These are phyloP conservation scores for Carpinus fangiana DNA, from an alignment of 306 rosid genomes.

Conservation along the genomic window DNA sequence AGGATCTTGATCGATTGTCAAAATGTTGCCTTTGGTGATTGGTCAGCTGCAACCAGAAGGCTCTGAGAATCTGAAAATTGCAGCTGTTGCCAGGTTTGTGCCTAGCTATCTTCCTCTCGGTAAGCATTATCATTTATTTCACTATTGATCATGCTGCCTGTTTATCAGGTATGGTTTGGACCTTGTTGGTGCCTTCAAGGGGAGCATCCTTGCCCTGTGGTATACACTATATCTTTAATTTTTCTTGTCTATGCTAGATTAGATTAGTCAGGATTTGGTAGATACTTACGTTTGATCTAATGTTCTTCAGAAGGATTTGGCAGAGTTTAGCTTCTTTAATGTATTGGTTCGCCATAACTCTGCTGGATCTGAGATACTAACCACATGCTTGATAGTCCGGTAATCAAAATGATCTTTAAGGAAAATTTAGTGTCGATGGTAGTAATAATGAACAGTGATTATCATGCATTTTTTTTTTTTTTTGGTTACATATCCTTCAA, in stretches of 20 bases:
- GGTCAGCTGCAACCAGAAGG: slow-evolving; percentile 24
- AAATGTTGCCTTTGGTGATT: slow-evolving; percentile 29
- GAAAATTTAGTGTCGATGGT: not conserved
- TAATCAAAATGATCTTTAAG: not conserved
- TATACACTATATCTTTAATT: not conserved
- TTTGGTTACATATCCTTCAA: not conserved
- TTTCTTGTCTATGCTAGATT: not conserved
- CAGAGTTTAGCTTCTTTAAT: not conserved
- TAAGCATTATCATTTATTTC: slow-evolving; percentile 17
- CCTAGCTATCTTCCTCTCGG: slow-evolving; percentile 17
- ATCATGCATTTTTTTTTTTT: not conserved
- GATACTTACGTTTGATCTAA: not conserved
- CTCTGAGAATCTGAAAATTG: slow-evolving; percentile 1
- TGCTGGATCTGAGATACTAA: not conserved
- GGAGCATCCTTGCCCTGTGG: slow-evolving; percentile 35
- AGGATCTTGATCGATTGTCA: slow-evolving; percentile 27
- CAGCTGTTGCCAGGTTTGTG: slow-evolving; percentile 38
- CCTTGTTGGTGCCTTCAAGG: slow-evolving; percentile 20
- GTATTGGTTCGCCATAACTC: not conserved
- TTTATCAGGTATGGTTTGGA: slow-evolving; percentile 36
- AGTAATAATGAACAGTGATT: not conserved
- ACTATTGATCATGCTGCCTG: slow-evolving; percentile 20
- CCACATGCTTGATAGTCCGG: not conserved
- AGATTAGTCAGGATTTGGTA: not conserved
- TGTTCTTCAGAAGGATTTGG: not conserved